phyloP scores from a whole-genome alignment of 768 basidiomycete genomes.

The Amanita jacksonii region DNA sequence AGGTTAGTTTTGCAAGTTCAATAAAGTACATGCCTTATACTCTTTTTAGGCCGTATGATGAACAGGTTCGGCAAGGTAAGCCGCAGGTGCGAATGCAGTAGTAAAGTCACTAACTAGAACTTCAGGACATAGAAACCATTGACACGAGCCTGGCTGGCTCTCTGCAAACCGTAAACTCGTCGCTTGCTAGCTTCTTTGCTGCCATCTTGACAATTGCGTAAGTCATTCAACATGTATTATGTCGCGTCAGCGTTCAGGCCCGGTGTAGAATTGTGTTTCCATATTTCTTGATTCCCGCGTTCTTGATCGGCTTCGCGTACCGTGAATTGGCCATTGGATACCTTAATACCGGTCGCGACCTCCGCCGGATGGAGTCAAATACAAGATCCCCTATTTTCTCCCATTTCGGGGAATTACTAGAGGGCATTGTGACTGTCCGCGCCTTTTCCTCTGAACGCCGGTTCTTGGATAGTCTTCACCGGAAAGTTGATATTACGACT shows the following conservation, averaged over 20 bases:
- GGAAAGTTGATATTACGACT: constrained; percentile 69
- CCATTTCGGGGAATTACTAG: constrained; percentile 72
- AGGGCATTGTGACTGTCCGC: constrained; percentile 88
- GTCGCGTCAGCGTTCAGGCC: constrained; percentile 4
- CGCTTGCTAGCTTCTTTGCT: constrained; percentile 67
- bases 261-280: constrained; percentile 59
- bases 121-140: constrained; percentile 79
- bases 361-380: constrained; percentile 88
- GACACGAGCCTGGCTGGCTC: constrained; percentile 63
- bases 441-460: constrained; percentile 78
- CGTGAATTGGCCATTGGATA: constrained; percentile 62
- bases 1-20: constrained; percentile 25
- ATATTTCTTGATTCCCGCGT: constrained; percentile 69
- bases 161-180: constrained; percentile 68
- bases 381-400: constrained; percentile 78
- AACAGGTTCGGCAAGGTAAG: constrained; percentile 71
- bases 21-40: neutral
- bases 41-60: constrained; percentile 44
- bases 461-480: constrained; percentile 69
- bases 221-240: constrained; percentile 16
- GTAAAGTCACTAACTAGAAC: neutral
- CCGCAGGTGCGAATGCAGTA: constrained; percentile 5
- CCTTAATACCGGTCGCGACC: constrained; percentile 71
- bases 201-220: constrained; percentile 66
- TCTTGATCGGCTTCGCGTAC: constrained; percentile 66